Evolutionary conservation across 805 yeast genomes (phyloP).

Genomic region (Pichia kluyveri): DNA sequence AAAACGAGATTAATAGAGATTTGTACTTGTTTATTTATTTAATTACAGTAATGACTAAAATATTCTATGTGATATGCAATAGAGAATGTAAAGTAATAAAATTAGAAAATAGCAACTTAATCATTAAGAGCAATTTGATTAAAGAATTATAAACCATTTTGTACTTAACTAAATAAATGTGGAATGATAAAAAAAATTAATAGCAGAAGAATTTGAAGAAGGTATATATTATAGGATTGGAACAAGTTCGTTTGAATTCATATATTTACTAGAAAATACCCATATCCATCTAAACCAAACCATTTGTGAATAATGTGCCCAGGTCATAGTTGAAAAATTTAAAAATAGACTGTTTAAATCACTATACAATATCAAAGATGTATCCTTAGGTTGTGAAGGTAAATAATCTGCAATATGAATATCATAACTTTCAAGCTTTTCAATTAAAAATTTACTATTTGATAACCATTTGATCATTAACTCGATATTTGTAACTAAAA

Average conservation of each 20-base stretch:
- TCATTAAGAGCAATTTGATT: too few species aligned
- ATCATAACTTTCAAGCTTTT: not conserved
- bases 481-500: slow-evolving; percentile 31
- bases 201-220: not conserved
- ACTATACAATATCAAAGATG: slow-evolving; percentile 30
- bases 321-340: slow-evolving; percentile 61
- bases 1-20: not conserved
- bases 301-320: slow-evolving; percentile 83
- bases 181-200: not conserved
- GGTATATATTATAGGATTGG: slow-evolving; percentile 1
- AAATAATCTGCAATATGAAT: not conserved
- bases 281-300: slow-evolving; percentile 93
- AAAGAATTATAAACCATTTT: too few species aligned
- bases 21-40: too few species aligned
- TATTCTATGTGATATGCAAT: too few species aligned
- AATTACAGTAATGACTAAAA: too few species aligned
- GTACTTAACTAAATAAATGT: not conserved
- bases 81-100: too few species aligned
- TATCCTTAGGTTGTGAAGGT: not conserved
- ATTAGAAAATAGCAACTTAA: too few species aligned
- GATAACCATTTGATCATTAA: slow-evolving; percentile 4
- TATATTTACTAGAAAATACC: slow-evolving; percentile 69
- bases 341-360: slow-evolving; percentile 33
- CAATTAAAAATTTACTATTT: not conserved
- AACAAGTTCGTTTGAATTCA: slow-evolving; percentile 63